phyloP scores from a whole-genome alignment of 208 protist genomes.

The Novymonas esmeraldas region DNA sequence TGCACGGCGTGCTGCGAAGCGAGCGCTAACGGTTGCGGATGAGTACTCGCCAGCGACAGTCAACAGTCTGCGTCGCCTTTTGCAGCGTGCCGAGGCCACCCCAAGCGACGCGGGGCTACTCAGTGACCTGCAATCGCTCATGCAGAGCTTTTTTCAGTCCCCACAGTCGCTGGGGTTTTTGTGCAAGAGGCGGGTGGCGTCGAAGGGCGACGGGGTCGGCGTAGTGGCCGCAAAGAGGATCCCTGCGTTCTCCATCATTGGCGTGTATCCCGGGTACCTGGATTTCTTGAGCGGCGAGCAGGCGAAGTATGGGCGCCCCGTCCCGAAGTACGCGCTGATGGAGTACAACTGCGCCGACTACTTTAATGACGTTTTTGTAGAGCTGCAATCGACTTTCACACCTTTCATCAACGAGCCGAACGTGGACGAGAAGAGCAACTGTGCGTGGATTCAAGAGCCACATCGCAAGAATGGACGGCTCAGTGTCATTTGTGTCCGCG shows the following conservation, averaged over 20 bases:
- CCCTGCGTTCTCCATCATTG: conserved; percentile 74
- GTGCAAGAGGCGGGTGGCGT: conserved; percentile 37
- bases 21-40: conserved; percentile 46
- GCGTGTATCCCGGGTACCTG: conserved; percentile 82
- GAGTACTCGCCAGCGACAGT: conserved; percentile 49
- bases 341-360: conserved; percentile 88
- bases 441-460: conserved; percentile 87
- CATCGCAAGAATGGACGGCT: conserved; percentile 59
- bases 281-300: conserved; percentile 78
- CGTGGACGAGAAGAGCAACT: conserved; percentile 80
- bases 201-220: conserved; percentile 66
- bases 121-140: conserved; percentile 22
- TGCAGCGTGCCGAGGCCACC: conserved; percentile 12
- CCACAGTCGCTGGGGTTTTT: conserved; percentile 43
- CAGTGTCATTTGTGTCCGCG: conserved; percentile 77
- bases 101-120: conserved; percentile 32
- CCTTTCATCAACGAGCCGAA: conserved; percentile 90
- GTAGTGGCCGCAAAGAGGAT: conserved; percentile 69
- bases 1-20: conserved; percentile 40
- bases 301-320: conserved; percentile 65
- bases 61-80: conserved; percentile 15
- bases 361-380: conserved; percentile 84
- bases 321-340: conserved; percentile 78
- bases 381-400: conserved; percentile 73
- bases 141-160: conserved; percentile 66